Evolutionary conservation across 2,329 filamentous ascomycete species (phyloP).

Genomic region (Penicillium thymicola): DNA sequence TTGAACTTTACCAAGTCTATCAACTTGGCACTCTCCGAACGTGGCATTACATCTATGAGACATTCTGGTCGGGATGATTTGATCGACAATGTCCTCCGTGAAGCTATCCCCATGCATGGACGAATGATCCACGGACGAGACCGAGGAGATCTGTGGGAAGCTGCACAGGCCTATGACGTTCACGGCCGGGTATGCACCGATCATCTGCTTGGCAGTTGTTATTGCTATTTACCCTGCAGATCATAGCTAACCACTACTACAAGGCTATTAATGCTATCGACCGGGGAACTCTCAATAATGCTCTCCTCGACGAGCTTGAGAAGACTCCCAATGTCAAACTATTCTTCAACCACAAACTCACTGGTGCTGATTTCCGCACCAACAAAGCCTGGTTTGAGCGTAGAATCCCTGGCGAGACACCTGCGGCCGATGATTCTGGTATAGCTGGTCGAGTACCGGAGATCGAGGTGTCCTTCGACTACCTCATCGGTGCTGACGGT

Average conservation of each 20-base stretch:
- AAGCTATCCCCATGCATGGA: constrained; percentile 88
- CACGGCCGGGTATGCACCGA: constrained; percentile 67
- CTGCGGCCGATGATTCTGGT: constrained; percentile 29
- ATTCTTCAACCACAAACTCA: constrained; percentile 90
- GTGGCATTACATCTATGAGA: constrained; percentile 84
- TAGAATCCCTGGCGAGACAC: constrained; percentile 33
- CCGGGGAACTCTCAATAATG: constrained; percentile 75
- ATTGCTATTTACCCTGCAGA: constrained; percentile 5
- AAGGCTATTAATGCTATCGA: constrained; percentile 85
- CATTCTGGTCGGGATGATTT: constrained; percentile 65
- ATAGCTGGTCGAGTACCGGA: constrained; percentile 57
- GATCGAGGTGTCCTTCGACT: constrained; percentile 81
- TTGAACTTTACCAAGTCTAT: constrained; percentile 99
- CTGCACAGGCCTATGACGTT: constrained; percentile 84
- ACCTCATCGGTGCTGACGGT: constrained; percentile 91
- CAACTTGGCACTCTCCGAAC: constrained; percentile 89
- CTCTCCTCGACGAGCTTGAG: constrained; percentile 78
- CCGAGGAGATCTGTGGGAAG: constrained; percentile 67
- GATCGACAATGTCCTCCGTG: constrained; percentile 68
- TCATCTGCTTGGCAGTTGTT: constrained; percentile 2
- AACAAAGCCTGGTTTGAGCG: constrained; percentile 86
- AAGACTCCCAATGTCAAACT: constrained; percentile 83
- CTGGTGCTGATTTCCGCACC: constrained; percentile 76
- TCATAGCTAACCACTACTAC: background rate
- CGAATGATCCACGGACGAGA: constrained; percentile 87